Conservation (phyloP, 2,329 filamentous ascomycete species). For the Exserohilum rostratum region DNA sequence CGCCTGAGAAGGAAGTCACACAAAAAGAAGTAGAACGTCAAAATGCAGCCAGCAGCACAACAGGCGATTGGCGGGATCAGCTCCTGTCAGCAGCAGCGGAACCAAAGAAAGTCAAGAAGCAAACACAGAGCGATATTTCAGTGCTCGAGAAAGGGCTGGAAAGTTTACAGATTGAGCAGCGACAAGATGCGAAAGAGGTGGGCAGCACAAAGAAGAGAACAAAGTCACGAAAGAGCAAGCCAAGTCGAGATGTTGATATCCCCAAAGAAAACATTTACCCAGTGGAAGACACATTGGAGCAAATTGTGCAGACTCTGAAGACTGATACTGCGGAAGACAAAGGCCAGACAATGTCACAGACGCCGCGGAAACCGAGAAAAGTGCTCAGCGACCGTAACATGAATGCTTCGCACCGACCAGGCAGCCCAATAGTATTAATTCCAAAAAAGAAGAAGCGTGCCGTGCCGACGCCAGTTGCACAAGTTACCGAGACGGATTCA, state of each 20-base stretch:
- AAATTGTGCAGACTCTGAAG: conserved; percentile 8
- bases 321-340: conserved; percentile 1
- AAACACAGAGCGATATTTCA: conserved; percentile 1
- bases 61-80: conserved; percentile 10
- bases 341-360: conserved; percentile 5
- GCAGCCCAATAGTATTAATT: neutral
- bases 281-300: conserved; percentile 8
- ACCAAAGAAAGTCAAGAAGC: neutral
- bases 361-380: conserved; percentile 10
- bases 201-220: conserved; percentile 12
- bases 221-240: conserved; percentile 8
- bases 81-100: conserved; percentile 8
- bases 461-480: neutral
- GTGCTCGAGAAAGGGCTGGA: conserved; percentile 11
- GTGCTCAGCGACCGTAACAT: conserved; percentile 18
- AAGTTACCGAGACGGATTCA: too few species aligned
- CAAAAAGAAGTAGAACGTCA: neutral
- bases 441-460: conserved; percentile 13
- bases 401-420: conserved; percentile 11
- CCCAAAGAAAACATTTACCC: conserved; percentile 10
- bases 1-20: conserved; percentile 32
- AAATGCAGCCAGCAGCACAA: conserved; percentile 4
- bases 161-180: conserved; percentile 12
- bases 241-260: neutral
- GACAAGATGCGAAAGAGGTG: conserved; percentile 7